phyloP scores from a whole-genome alignment of 306 rosid species.

The Prinsepia uniflora region DNA sequence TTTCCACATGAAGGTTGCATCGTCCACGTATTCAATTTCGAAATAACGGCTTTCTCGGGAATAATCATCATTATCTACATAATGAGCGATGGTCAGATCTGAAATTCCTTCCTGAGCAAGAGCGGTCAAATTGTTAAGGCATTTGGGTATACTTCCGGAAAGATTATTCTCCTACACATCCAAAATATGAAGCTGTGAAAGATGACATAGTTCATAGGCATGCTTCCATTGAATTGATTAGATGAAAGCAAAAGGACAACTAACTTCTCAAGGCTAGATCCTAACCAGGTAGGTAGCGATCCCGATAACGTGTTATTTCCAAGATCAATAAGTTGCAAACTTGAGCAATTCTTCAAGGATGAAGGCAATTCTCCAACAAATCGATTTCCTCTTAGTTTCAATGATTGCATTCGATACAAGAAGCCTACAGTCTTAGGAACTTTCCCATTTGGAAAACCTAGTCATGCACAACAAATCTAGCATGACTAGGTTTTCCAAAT shows the following conservation, averaged over 20 bases:
- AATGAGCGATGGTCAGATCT: background rate
- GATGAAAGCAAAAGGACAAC: slow-evolving; percentile 5
- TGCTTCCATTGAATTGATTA: slow-evolving; percentile 2
- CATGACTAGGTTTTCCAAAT: background rate
- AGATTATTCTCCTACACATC: slow-evolving; percentile 11
- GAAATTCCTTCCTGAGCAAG: background rate
- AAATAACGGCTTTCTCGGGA: no score
- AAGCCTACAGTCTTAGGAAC: background rate
- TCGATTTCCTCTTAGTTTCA: background rate
- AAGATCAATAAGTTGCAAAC: background rate
- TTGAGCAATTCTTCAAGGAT: background rate
- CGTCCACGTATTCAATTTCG: background rate
- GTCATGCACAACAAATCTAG: slow-evolving; percentile 6
- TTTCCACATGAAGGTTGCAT: slow-evolving; percentile 13
- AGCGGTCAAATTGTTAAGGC: background rate
- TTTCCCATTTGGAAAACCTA: background rate
- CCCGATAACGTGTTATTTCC: slow-evolving; percentile 1
- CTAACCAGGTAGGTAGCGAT: slow-evolving; percentile 1
- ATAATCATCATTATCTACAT: no score
- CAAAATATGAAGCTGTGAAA: background rate
- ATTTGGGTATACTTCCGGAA: background rate
- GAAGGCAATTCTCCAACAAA: slow-evolving; percentile 11
- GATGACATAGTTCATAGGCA: background rate
- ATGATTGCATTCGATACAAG: background rate
- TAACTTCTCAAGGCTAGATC: background rate